Evolutionary conservation across 768 basidiomycete genomes (phyloP).

Genomic region (Pulveroboletus ravenelii): DNA sequence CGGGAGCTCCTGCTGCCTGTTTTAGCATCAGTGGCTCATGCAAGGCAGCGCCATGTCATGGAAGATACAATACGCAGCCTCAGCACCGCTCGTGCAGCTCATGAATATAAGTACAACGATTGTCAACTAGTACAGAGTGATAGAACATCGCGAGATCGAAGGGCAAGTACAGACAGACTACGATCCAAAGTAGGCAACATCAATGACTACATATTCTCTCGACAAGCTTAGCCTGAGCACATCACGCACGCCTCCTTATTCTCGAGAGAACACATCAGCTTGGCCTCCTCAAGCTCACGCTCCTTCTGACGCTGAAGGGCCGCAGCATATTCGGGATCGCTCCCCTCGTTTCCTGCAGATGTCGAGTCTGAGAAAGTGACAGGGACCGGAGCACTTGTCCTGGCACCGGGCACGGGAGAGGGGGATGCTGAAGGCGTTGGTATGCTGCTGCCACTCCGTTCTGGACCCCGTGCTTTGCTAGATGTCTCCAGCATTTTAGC

Average conservation of each 20-base stretch:
- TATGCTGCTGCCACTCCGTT: conserved; percentile 14
- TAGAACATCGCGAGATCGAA: neutral
- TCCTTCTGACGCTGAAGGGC: conserved; percentile 67
- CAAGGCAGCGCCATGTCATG: too few species aligned
- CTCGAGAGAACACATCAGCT: conserved; percentile 79
- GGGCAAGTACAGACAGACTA: conserved; percentile 1
- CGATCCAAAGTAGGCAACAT: conserved; percentile 2
- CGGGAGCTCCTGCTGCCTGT: too few species aligned
- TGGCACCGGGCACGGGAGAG: conserved; percentile 26
- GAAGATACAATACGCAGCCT: too few species aligned
- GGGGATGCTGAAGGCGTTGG: conserved; percentile 25
- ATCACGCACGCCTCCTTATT: conserved; percentile 94
- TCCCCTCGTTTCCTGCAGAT: conserved; percentile 35
- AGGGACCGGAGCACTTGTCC: conserved; percentile 31
- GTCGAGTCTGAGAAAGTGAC: conserved; percentile 17
- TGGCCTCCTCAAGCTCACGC: conserved; percentile 75
- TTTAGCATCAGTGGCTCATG: too few species aligned
- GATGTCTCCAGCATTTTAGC: conserved; percentile 32
- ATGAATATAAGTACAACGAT: conserved; percentile 17
- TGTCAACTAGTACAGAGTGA: conserved; percentile 11
- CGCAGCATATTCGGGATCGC: conserved; percentile 72
- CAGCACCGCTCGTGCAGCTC: neutral
- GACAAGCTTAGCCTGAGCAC: conserved; percentile 66
- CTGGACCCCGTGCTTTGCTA: conserved; percentile 13
- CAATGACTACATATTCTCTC: neutral